Evolutionary conservation across 805 yeast genomes (phyloP).

Genomic region (Candida pseudofarinosa): DNA sequence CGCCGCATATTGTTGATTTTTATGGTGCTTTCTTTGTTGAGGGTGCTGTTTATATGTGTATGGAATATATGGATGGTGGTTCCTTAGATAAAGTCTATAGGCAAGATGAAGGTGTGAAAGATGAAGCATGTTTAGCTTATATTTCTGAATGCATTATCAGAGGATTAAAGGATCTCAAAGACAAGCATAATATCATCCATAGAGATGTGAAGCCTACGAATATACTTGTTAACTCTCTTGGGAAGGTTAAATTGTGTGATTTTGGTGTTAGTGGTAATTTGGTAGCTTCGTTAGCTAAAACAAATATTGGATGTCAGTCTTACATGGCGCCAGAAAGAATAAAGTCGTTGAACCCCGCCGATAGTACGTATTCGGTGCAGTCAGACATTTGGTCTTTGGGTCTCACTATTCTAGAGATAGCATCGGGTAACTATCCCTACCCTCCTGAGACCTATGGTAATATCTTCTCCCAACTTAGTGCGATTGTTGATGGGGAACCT

Average conservation of each 20-base stretch:
- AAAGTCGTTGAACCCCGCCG: constrained; percentile 68
- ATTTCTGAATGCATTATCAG: constrained; percentile 74
- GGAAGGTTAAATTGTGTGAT: constrained; percentile 90
- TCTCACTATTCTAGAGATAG: constrained; percentile 81
- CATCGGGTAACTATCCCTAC: constrained; percentile 91
- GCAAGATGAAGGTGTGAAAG: constrained; percentile 52
- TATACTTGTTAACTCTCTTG: constrained; percentile 73
- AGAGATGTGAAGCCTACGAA: constrained; percentile 97
- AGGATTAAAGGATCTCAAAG: constrained; percentile 83
- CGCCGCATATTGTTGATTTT: constrained; percentile 90
- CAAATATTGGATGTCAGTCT: constrained; percentile 96
- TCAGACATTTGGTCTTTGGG: constrained; percentile 97
- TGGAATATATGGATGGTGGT: constrained; percentile 97
- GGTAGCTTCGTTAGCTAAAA: constrained; percentile 91
- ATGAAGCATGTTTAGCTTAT: constrained; percentile 75
- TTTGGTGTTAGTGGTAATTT: constrained; percentile 95
- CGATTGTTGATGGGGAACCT: constrained; percentile 96
- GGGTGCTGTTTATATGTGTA: constrained; percentile 97
- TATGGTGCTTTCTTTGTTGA: constrained; percentile 97
- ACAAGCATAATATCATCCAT: constrained; percentile 87
- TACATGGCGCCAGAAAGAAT: constrained; percentile 99
- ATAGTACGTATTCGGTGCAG: constrained; percentile 82
- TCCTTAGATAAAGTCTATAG: constrained; percentile 84
- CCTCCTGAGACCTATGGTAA: constrained; percentile 90
- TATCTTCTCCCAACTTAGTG: constrained; percentile 88